phyloP scores from a whole-genome alignment of 73 alveolate species.

The Paramecium caudatum region DNA sequence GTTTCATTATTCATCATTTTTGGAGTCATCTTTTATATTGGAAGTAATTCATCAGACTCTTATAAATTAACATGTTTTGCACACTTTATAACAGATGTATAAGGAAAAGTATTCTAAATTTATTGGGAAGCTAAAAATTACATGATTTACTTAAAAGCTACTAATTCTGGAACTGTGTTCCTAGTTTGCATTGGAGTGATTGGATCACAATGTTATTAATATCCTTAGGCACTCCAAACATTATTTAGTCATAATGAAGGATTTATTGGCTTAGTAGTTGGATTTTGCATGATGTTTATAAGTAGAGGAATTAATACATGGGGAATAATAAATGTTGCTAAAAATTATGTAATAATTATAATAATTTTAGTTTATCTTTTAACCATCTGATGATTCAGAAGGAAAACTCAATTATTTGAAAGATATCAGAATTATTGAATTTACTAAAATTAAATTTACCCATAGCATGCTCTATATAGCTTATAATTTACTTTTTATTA shows the following conservation, averaged over 20 bases:
- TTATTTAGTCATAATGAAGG: neutral
- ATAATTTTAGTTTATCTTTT: neutral
- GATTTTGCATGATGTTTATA: neutral
- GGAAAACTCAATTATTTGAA: constrained; percentile 24
- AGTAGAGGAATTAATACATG: constrained; percentile 42
- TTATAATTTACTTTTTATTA: neutral
- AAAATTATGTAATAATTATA: constrained; percentile 22
- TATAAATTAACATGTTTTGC: constrained; percentile 65
- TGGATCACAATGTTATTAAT: constrained; percentile 14
- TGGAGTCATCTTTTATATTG: constrained; percentile 46
- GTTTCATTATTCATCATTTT: constrained; percentile 33
- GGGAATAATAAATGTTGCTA: constrained; percentile 50
- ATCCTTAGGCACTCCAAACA: constrained; percentile 11
- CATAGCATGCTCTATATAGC: constrained; percentile 55
- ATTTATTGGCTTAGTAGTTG: constrained; percentile 28
- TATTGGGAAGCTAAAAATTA: constrained; percentile 61
- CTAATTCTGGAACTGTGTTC: constrained; percentile 55
- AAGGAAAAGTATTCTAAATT: constrained; percentile 9
- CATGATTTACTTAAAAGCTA: constrained; percentile 39
- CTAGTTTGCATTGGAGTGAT: constrained; percentile 24
- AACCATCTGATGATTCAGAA: constrained; percentile 4
- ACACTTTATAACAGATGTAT: constrained; percentile 7
- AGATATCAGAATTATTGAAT: constrained; percentile 59
- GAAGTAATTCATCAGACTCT: constrained; percentile 37
- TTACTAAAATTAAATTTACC: constrained; percentile 10